phyloP scores from a whole-genome alignment of 768 basidiomycete species.

The Arthromyces matolae region DNA sequence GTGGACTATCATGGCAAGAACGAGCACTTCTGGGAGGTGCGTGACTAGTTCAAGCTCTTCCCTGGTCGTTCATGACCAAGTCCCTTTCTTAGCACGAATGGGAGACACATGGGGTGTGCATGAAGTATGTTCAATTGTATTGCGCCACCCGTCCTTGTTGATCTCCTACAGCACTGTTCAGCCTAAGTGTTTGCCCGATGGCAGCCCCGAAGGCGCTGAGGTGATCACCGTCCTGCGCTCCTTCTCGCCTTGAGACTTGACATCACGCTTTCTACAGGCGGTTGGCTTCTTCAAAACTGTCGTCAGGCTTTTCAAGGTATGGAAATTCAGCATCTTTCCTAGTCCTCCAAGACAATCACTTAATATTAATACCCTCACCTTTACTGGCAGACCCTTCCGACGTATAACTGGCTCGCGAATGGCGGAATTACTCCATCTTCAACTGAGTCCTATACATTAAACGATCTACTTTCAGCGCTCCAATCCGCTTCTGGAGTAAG shows the following conservation, averaged over 20 bases:
- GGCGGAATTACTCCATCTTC: constrained; percentile 75
- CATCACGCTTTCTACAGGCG: constrained; percentile 38
- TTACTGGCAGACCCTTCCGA: constrained; percentile 46
- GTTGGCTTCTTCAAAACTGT: constrained; percentile 63
- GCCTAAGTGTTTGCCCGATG: constrained; percentile 53
- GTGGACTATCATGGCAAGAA: constrained; percentile 55
- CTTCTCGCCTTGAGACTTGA: background rate
- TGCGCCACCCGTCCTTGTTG: background rate
- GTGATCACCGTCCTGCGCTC: constrained; percentile 33
- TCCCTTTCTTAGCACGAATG: constrained; percentile 62
- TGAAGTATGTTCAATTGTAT: constrained; percentile 29
- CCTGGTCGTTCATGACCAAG: no score
- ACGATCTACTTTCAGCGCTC: constrained; percentile 51
- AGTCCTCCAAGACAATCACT: constrained; percentile 8
- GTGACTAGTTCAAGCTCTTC: no score
- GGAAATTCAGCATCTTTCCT: no score
- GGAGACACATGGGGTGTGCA: constrained; percentile 62
- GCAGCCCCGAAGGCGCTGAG: constrained; percentile 59
- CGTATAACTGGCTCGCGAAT: constrained; percentile 64
- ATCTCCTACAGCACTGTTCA: constrained; percentile 53
- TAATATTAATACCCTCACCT: no score
- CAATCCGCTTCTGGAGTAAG: constrained; percentile 49
- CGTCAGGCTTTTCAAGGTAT: constrained; percentile 56
- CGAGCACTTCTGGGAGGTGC: constrained; percentile 70
- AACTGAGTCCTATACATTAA: constrained; percentile 53